These are phyloP conservation scores for Russula sp. DNA, from an alignment of 768 basidiomycete species.

Conservation along the genomic window DNA sequence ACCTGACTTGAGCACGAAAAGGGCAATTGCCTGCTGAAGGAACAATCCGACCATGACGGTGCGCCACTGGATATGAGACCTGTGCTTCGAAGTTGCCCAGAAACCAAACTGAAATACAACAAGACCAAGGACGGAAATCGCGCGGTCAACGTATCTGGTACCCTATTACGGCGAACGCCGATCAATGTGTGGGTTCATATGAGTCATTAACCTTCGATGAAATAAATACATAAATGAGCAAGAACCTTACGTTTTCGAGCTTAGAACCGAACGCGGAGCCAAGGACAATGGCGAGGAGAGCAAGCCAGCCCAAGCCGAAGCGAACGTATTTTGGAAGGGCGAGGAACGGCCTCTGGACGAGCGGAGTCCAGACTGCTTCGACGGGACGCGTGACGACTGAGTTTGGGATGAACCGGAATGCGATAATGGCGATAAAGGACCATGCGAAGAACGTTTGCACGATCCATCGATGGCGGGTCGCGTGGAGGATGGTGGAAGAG, in stretches of 20 bases:
- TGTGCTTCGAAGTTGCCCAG: slow-evolving; percentile 61
- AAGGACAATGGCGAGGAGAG: slow-evolving; percentile 72
- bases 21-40: slow-evolving; percentile 78
- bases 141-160: slow-evolving; percentile 70
- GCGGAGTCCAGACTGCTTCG: slow-evolving; percentile 62
- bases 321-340: slow-evolving; percentile 49
- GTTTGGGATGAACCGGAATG: slow-evolving; percentile 79
- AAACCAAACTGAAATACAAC: slow-evolving; percentile 76
- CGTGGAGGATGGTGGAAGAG: slow-evolving; percentile 60
- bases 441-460: slow-evolving; percentile 80
- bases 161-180: slow-evolving; percentile 38
- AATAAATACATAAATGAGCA: background rate
- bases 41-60: slow-evolving; percentile 85
- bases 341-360: slow-evolving; percentile 67
- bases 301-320: slow-evolving; percentile 71
- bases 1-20: slow-evolving; percentile 82
- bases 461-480: slow-evolving; percentile 78
- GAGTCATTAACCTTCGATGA: background rate
- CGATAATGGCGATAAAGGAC: slow-evolving; percentile 75
- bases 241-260: slow-evolving; percentile 47
- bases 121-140: slow-evolving; percentile 78
- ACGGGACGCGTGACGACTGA: slow-evolving; percentile 69
- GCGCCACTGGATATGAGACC: slow-evolving; percentile 70
- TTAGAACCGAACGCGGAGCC: slow-evolving; percentile 86
- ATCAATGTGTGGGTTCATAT: slow-evolving; percentile 14